Base-by-base conservation (phyloP, 768 basidiomycete genomes). In the Rhizopogon rudus region DNA sequence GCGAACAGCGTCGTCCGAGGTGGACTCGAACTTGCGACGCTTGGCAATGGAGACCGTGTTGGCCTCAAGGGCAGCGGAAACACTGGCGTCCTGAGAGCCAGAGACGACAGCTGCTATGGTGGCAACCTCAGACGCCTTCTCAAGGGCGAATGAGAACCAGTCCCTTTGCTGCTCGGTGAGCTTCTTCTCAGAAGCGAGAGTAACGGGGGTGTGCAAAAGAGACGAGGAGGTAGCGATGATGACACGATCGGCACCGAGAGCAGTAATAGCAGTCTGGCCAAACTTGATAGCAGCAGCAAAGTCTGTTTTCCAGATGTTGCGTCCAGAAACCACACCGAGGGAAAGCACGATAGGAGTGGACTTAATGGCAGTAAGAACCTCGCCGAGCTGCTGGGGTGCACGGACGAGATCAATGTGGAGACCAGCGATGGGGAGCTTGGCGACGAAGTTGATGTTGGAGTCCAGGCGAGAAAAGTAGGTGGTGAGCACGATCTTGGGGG, bases 271-370 rank as follows among this genome's bases (percentile, higher is more conserved):
- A 72, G 86, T 88, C 77, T 95, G 87, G 54, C 82, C 91, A 45
- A 83, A 75, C 70, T 87, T 86, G 75, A 94, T 81, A 55, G 92
- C 87, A 53, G 83, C 85, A 60, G 80, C 77, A 64, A 98, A 87
- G 75, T 98, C 95, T 59, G 84, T 88, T 85, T 98, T 99, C 97
- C 97, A 99, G 78, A 99, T 92, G 81, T 98, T 98, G 70, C 97
- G 93, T 53, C 97, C 97, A 44, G 97, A 98, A 60, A 99, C 91
- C 58, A 98, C 72, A 74, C 97, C 97, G 59, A 98, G 86, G 40
- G 97, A 98, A 51, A 99, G 82, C 60, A 87, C 67, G 59, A 93
- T 81, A 66, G 73, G 74, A 61, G 93, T 95, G 59, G 81, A 69
- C 80, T 94, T 97, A 72, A 98, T 70, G 54, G 93, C 93, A 43